Evolutionary conservation across 192 early-diverging fungal species (phyloP), one percentile per base, ranked within the genome.

Genomic region (Diversispora eburnea): DNA sequence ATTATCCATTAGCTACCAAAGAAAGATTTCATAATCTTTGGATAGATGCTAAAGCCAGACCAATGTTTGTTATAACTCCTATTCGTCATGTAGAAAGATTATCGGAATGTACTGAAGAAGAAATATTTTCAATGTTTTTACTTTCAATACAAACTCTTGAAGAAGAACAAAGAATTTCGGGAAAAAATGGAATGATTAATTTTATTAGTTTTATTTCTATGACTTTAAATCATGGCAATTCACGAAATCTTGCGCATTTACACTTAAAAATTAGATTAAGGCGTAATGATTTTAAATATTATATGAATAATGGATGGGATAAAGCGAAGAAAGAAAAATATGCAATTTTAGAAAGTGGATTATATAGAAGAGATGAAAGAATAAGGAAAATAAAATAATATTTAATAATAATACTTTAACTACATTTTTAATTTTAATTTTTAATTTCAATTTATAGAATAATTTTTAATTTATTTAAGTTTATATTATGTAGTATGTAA

Each of bases 161-260:
- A 8, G 33, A 51, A 58, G 75, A 76, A 42, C 49, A 25, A 8
- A 60, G 15, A 55, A 5, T 59, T 39, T 62, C 69, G 12, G 25
- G 25, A 2, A 33, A 33, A 33, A 68, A 67, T 4, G 69, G 48
- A 5, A 49, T 15, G 2, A 59, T 68, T 68, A 25, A 57, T 6
- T 20, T 8, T 54, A 7, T 70, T 17, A 33, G 33, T 22, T 76
- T 69, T 39, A 7, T 42, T 48, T 25, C 25, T 25, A 76, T 76
- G 75, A 76, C 68, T 22, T 70, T 76, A 43, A 76, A 76, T 76
- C 75, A 76, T 72, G 75, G 75, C 10, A 76, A 76, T 57, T 72
- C 75, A 42, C 42, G 75, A 51, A 76, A 76, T 15, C 2, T 76
- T 47, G 75, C 55, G 48, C 75, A 76, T 68, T 43, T 76, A 42